Percentiles rank a stretch among this genome's conserved stretches.
Evolutionary conservation across 1,139 yeast species (phyloP).

Genomic region (Debaryomyces subglobosus): DNA sequence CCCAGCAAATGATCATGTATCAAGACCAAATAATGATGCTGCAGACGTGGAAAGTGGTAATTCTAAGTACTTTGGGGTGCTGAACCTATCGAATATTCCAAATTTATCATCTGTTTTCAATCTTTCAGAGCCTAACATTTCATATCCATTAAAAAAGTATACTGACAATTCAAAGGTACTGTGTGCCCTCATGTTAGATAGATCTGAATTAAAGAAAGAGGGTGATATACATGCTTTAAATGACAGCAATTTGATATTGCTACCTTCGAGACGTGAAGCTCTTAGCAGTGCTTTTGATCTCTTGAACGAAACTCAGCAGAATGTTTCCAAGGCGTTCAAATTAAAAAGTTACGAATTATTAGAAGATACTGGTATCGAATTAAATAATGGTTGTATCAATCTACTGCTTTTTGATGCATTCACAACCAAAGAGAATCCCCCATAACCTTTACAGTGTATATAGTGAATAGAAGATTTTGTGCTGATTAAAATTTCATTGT

Average conservation of each 20-base stretch:
- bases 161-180: slow-evolving; percentile 24
- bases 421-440: slow-evolving; percentile 69
- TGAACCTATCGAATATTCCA: slow-evolving; percentile 1
- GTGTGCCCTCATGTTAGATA: slow-evolving; percentile 37
- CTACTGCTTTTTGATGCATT: slow-evolving; percentile 76
- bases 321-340: slow-evolving; percentile 22
- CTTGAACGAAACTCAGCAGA: slow-evolving; percentile 12
- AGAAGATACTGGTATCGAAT: slow-evolving; percentile 62
- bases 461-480: background rate
- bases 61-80: background rate
- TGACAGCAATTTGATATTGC: slow-evolving; percentile 27
- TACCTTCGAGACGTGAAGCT: slow-evolving; percentile 20
- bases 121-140: slow-evolving; percentile 37
- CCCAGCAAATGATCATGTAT: slow-evolving; percentile 8
- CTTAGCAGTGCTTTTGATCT: slow-evolving; percentile 28
- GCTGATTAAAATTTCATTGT: background rate
- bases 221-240: slow-evolving; percentile 41
- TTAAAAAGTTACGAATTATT: slow-evolving; percentile 62
- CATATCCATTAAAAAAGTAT: slow-evolving; percentile 28
- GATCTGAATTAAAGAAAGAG: slow-evolving; percentile 34
- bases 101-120: slow-evolving; percentile 28
- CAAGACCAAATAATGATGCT: slow-evolving; percentile 6
- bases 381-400: slow-evolving; percentile 72
- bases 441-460: slow-evolving; percentile 21
- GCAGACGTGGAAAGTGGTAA: background rate